Evolutionary conservation across 805 yeast species (phyloP).

Genomic region (Candida dajiaensis): DNA sequence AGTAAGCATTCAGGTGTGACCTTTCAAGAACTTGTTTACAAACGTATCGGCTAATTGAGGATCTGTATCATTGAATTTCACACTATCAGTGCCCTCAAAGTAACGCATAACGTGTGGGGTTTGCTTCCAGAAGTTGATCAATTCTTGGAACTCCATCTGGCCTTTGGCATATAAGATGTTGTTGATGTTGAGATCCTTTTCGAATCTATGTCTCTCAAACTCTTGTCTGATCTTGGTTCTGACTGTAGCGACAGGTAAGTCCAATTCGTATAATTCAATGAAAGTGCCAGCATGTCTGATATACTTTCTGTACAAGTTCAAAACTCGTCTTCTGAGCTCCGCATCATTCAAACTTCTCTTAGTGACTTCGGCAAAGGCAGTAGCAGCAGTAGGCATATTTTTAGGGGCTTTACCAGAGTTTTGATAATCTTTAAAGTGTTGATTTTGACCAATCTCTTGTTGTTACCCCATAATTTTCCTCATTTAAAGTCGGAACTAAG

Average conservation of each 20-base stretch:
- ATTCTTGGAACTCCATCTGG: constrained; percentile 86
- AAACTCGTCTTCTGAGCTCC: constrained; percentile 58
- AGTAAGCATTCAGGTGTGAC: constrained; percentile 19
- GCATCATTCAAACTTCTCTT: constrained; percentile 54
- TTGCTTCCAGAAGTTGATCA: constrained; percentile 88
- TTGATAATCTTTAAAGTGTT: too few relatives aligned
- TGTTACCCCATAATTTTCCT: background rate
- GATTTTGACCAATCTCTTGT: background rate
- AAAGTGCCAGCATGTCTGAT: constrained; percentile 55
- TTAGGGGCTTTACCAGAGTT: too few relatives aligned
- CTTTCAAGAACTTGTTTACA: constrained; percentile 68
- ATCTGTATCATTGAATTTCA: constrained; percentile 36
- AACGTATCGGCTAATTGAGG: constrained; percentile 47
- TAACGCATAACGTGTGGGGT: constrained; percentile 78
- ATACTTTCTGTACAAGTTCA: constrained; percentile 68
- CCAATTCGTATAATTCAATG: constrained; percentile 63
- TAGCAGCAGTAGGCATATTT: constrained; percentile 58
- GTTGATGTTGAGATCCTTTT: constrained; percentile 55
- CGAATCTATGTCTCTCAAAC: constrained; percentile 79
- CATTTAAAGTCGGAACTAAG: background rate
- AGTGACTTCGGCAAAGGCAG: constrained; percentile 81
- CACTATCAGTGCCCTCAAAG: constrained; percentile 60
- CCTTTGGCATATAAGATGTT: constrained; percentile 76
- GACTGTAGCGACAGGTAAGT: constrained; percentile 71
- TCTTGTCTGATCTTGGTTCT: constrained; percentile 85